These are phyloP conservation scores for Filosporella fistucella DNA, from an alignment of 495 filamentous ascomycete genomes.

Conservation along the genomic window DNA sequence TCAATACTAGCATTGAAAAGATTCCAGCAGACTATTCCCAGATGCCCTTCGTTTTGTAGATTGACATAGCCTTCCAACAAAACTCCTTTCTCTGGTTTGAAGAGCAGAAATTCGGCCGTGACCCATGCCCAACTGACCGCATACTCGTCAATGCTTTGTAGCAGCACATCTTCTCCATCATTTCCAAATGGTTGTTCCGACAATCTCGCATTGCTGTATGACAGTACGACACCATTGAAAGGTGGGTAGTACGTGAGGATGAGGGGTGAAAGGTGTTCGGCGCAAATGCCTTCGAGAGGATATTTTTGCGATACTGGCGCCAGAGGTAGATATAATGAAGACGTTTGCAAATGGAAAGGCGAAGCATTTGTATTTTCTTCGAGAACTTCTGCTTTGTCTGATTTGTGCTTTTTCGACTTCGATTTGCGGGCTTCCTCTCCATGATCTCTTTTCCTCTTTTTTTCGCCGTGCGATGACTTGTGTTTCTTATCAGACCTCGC, in stretches of 20 bases:
- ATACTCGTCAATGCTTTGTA: conserved; percentile 60
- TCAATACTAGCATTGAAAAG: conserved; percentile 72
- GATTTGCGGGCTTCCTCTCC: conserved; percentile 38
- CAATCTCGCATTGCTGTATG: conserved; percentile 56
- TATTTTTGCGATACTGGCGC: conserved; percentile 59
- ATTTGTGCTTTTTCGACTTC: conserved; percentile 41
- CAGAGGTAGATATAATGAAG: conserved; percentile 67
- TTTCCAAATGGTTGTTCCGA: conserved; percentile 30
- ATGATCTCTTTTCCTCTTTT: conserved; percentile 51
- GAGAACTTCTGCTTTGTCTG: conserved; percentile 10
- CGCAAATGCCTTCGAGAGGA: conserved; percentile 61
- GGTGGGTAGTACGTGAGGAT: conserved; percentile 73
- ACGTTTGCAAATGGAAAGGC: conserved; percentile 57
- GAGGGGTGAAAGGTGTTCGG: conserved; percentile 72
- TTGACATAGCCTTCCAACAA: conserved; percentile 64
- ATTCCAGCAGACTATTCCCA: conserved; percentile 69
- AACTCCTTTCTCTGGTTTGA: conserved; percentile 54
- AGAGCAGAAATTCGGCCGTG: conserved; percentile 68
- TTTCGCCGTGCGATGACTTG: conserved; percentile 36
- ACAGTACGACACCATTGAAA: conserved; percentile 64
- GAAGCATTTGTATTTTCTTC: conserved; percentile 26
- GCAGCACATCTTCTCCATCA: conserved; percentile 36
- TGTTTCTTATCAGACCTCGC: conserved; percentile 22
- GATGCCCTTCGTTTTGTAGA: conserved; percentile 65
- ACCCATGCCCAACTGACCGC: conserved; percentile 65